Evolutionary conservation across 345 rosid genomes (phyloP).

Genomic region (Aethionema arabicum): DNA sequence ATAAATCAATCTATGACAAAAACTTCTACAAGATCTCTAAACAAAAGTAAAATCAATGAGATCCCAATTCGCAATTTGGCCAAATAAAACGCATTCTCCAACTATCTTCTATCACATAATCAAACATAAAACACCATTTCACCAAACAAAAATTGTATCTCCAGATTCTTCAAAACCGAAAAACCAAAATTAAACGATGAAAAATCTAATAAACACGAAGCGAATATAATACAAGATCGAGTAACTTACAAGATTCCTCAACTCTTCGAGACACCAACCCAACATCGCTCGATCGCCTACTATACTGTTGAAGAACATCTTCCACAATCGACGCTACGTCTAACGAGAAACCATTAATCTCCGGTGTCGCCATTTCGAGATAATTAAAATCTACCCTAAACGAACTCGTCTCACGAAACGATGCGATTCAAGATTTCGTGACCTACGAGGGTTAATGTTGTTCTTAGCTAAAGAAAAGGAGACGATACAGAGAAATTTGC

Average conservation of each 20-base stretch:
- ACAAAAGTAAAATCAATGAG: conserved; percentile 3
- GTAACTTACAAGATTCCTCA: conserved; percentile 67
- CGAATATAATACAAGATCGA: neutral
- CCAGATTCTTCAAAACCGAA: neutral
- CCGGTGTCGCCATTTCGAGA: conserved; percentile 53
- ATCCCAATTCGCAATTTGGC: neutral
- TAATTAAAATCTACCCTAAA: neutral
- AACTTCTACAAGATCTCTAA: neutral
- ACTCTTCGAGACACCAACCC: conserved; percentile 49
- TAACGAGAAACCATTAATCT: conserved; percentile 37
- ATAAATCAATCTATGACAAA: neutral
- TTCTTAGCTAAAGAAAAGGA: conserved; percentile 12
- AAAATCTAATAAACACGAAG: conserved; percentile 7
- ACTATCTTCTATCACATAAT: neutral
- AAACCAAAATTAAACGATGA: neutral
- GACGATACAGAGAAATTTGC: conserved; percentile 26
- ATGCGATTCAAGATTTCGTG: neutral
- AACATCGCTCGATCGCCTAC: conserved; percentile 40
- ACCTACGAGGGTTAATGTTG: neutral
- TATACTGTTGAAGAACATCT: conserved; percentile 72
- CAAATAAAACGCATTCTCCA: neutral
- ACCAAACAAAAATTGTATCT: neutral
- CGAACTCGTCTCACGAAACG: neutral
- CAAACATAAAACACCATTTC: too few relatives aligned
- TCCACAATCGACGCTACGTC: conserved; percentile 69